Conservation (phyloP, 176 grass and related monocot genomes). For the Ananas comosus region DNA sequence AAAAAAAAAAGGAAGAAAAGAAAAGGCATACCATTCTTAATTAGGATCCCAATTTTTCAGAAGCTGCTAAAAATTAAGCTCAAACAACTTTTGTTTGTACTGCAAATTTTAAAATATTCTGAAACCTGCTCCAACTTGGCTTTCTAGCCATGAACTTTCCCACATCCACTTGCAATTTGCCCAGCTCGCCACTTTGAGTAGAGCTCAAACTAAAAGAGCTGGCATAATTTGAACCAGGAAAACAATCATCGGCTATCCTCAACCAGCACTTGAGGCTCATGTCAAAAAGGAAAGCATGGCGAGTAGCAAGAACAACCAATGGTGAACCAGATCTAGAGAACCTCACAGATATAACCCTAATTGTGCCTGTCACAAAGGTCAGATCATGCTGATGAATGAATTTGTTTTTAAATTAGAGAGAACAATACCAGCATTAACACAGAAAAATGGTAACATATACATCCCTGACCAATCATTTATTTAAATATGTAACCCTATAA, state of each 20-base stretch:
- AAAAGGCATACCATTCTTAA: constrained; percentile 5
- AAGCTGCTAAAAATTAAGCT: neutral
- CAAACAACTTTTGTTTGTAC: constrained; percentile 3
- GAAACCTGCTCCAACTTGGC: constrained; percentile 76
- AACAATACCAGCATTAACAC: neutral
- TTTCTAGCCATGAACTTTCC: constrained; percentile 75
- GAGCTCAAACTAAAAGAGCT: constrained; percentile 58
- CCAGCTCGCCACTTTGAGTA: constrained; percentile 66
- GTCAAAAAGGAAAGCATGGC: constrained; percentile 80
- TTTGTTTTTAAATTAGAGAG: neutral
- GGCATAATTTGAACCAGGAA: constrained; percentile 75
- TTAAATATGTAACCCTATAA: constrained; percentile 1
- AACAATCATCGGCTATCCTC: constrained; percentile 83
- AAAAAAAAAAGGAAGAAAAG: neutral
- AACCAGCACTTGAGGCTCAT: constrained; percentile 85
- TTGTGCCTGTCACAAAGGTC: constrained; percentile 43
- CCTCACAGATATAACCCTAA: constrained; percentile 84
- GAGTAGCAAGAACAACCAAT: constrained; percentile 67
- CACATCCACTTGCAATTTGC: constrained; percentile 75
- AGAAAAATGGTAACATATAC: too few relatives aligned
- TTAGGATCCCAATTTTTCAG: neutral
- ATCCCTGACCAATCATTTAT: too few relatives aligned
- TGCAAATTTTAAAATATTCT: constrained; percentile 1
- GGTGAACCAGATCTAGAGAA: constrained; percentile 91
- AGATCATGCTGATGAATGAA: constrained; percentile 19